Evolutionary conservation across 495 filamentous ascomycete species (phyloP), one percentile per base, ranked within the genome.

Genomic region (Cercophora sp.): DNA sequence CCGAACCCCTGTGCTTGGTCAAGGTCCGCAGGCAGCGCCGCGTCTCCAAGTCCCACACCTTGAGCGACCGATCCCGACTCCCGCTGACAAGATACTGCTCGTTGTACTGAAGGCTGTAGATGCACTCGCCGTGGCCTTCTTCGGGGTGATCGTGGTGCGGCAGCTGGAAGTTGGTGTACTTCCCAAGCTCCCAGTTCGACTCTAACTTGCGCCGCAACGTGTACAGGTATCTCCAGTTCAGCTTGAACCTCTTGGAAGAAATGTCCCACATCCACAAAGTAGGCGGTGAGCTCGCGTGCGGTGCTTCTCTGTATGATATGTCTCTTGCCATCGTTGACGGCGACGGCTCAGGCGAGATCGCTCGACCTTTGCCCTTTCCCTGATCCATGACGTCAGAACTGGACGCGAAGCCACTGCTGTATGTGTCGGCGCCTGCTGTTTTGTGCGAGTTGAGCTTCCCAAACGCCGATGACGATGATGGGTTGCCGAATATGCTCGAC

Each of bases 31-130:
- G 68, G 23, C 96, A 75, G 39, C 93, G 81, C 55, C 85, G 82
- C 0, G 88, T 93, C 11, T 87, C 80, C 52, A 97, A 64, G 64
- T 96, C 81, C 93, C 93, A 99, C 19, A 96, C 85, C 35, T 95
- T 85, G 39, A 97, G 71, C 0, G 90, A 89, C 40, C 76, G 84
- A 57, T 99, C 93, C 32, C 93, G 79, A 60, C 91, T 96, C 22
- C 94, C 93, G 61, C 90, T 96, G 42, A 97, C 92, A 10, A 99
- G 81, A 67, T 85, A 94, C 39, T 88, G 85, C 0, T 86, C 75
- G 35, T 84, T 84, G 61, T 88, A 94, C 62, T 97, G 91, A 25
- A 98, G 85, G 5, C 88, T 91, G 71, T 98, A 98, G 31, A 98
- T 91, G 65, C 92, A 97, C 61, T 98, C 93, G 8, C 70, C 74